These are phyloP conservation scores for Imleria badia DNA, from an alignment of 768 basidiomycete species.

Conservation along the genomic window DNA sequence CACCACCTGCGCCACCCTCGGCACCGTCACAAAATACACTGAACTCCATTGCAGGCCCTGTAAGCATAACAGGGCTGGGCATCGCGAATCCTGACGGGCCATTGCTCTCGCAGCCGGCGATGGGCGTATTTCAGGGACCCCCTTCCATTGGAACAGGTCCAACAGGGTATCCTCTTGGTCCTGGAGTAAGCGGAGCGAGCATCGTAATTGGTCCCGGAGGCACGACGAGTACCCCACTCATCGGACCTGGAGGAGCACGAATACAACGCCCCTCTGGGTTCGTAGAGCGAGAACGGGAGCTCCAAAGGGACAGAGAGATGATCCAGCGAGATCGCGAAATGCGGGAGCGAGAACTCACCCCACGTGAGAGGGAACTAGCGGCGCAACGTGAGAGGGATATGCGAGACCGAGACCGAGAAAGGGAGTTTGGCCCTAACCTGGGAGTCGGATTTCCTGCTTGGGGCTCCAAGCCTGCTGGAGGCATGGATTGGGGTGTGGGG, in stretches of 20 bases:
- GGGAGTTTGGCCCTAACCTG: slow-evolving; percentile 26
- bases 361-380: slow-evolving; percentile 24
- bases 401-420: slow-evolving; percentile 24
- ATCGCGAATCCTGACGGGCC: slow-evolving; percentile 14
- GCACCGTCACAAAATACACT: slow-evolving; percentile 11
- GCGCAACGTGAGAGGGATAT: slow-evolving; percentile 26
- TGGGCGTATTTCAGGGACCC: slow-evolving; percentile 29
- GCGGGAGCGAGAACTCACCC: slow-evolving; percentile 20
- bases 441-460: slow-evolving; percentile 25
- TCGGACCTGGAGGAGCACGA: slow-evolving; percentile 20
- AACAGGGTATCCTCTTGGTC: slow-evolving; percentile 21
- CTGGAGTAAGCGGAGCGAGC: slow-evolving; percentile 19
- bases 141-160: slow-evolving; percentile 20
- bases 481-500: slow-evolving; percentile 34
- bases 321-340: slow-evolving; percentile 30
- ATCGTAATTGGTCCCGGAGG: slow-evolving; percentile 29
- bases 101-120: slow-evolving; percentile 25
- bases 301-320: slow-evolving; percentile 25
- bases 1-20: not conserved
- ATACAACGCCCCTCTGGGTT: slow-evolving; percentile 24
- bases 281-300: slow-evolving; percentile 34
- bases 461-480: slow-evolving; percentile 35
- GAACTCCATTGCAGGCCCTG: slow-evolving; percentile 9
- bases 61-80: slow-evolving; percentile 8
- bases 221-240: slow-evolving; percentile 13